Conservation (phyloP, 139 green algal species). For the Chlorella vulgaris region DNA sequence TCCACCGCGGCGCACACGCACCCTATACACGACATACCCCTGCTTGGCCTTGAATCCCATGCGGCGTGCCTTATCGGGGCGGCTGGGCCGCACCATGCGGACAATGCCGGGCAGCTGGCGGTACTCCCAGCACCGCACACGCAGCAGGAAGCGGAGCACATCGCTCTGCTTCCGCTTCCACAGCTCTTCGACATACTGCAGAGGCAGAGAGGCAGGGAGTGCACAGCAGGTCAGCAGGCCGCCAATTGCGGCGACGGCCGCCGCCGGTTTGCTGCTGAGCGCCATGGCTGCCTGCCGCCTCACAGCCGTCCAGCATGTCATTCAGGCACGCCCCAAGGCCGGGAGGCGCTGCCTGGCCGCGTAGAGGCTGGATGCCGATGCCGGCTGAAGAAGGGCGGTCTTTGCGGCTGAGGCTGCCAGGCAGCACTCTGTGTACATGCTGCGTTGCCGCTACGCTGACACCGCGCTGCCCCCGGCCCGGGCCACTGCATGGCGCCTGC, state of each 20-base stretch:
- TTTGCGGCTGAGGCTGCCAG: no score
- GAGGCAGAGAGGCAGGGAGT: background rate
- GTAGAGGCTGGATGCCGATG: no score
- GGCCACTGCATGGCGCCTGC: background rate
- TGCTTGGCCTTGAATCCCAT: slow-evolving; percentile 99
- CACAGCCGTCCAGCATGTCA: no score
- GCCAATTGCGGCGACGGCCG: background rate
- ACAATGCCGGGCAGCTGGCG: slow-evolving; percentile 93
- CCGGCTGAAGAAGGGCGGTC: no score
- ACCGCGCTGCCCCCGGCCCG: background rate
- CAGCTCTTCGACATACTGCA: slow-evolving; percentile 94
- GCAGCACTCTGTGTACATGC: no score
- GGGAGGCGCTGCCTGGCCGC: no score
- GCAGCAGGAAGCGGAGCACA: slow-evolving; percentile 98
- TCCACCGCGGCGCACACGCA: slow-evolving; percentile 94
- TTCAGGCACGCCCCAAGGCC: no score
- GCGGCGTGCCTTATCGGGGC: slow-evolving; percentile 97
- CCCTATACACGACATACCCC: slow-evolving; percentile 96
- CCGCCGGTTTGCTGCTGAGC: background rate
- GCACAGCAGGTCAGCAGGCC: background rate
- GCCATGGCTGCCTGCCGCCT: no score
- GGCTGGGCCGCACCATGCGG: slow-evolving; percentile 84
- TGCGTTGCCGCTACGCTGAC: background rate
- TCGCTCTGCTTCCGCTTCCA: slow-evolving; percentile 99
- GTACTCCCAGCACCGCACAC: slow-evolving; percentile 99